Conservation (phyloP, 2,329 filamentous ascomycete genomes). For the Pyrenochaeta sp. region DNA sequence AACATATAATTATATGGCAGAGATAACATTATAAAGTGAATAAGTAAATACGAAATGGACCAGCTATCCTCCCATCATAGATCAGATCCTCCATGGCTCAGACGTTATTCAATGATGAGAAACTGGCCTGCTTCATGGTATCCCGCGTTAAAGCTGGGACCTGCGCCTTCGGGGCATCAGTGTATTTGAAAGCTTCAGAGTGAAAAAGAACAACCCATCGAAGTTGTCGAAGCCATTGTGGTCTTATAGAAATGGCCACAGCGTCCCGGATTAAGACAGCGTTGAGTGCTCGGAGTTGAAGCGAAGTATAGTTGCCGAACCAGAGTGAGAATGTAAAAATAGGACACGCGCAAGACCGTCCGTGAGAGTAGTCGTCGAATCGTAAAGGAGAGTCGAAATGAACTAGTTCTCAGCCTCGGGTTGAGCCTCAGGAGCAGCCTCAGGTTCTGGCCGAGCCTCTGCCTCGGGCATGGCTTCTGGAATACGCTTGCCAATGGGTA, state of each 20-base stretch:
- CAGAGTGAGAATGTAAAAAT: neutral
- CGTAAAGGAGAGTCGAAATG: too few relatives aligned
- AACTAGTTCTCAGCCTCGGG: neutral
- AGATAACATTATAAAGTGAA: neutral
- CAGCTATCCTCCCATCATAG: conserved; percentile 4
- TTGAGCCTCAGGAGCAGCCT: neutral
- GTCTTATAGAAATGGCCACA: neutral
- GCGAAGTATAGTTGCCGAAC: neutral
- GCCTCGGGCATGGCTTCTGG: conserved; percentile 28
- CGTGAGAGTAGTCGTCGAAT: neutral
- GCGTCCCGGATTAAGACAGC: neutral
- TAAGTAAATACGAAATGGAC: conserved; percentile 14
- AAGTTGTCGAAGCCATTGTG: neutral
- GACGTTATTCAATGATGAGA: conserved; percentile 9
- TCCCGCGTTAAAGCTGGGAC: neutral
- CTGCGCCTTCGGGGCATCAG: neutral
- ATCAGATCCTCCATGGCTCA: conserved; percentile 1
- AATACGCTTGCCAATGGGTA: conserved; percentile 42
- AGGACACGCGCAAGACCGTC: neutral
- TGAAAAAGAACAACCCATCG: conserved; percentile 9
- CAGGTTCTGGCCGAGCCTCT: conserved; percentile 4
- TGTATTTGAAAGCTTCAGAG: conserved; percentile 7
- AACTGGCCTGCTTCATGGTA: conserved; percentile 9
- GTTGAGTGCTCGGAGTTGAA: neutral
- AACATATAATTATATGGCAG: neutral